Percentiles rank a stretch among this genome's conserved stretches.
These are phyloP conservation scores for Spirogloea muscicola DNA, from an alignment of 139 green algal species.

Conservation along the genomic window DNA sequence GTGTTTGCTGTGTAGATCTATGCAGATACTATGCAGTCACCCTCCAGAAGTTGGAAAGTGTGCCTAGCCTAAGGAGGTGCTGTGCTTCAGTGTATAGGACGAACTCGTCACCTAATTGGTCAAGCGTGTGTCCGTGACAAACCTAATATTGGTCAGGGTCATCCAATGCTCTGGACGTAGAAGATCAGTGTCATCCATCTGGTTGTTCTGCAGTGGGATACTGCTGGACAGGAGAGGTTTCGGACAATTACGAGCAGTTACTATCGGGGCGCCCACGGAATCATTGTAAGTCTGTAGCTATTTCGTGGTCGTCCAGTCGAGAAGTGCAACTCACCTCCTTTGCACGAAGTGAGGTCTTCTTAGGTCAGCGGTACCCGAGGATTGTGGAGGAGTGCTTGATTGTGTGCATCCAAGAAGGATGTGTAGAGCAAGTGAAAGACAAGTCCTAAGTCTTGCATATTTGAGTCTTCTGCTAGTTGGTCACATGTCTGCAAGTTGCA, in stretches of 20 bases:
- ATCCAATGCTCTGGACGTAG: no score
- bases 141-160: no score
- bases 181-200: no score
- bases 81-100: no score
- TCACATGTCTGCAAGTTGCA: no score
- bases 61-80: no score
- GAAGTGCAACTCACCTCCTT: not conserved
- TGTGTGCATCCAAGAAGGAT: not conserved
- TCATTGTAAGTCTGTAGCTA: slow-evolving; percentile 78
- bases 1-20: no score
- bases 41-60: no score
- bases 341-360: not conserved
- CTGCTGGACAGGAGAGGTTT: slow-evolving; percentile 97
- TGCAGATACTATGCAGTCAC: no score
- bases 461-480: not conserved
- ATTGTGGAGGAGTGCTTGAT: not conserved
- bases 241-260: slow-evolving; percentile 97
- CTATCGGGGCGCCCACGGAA: slow-evolving; percentile 95
- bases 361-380: not conserved
- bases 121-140: no score
- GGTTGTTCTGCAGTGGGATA: slow-evolving; percentile 92
- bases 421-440: not conserved
- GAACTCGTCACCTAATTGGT: no score
- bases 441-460: not conserved
- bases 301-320: slow-evolving; percentile 44